Evolutionary conservation across 2,329 filamentous ascomycete species (phyloP).

Genomic region (Scleromitrula shiraiana): DNA sequence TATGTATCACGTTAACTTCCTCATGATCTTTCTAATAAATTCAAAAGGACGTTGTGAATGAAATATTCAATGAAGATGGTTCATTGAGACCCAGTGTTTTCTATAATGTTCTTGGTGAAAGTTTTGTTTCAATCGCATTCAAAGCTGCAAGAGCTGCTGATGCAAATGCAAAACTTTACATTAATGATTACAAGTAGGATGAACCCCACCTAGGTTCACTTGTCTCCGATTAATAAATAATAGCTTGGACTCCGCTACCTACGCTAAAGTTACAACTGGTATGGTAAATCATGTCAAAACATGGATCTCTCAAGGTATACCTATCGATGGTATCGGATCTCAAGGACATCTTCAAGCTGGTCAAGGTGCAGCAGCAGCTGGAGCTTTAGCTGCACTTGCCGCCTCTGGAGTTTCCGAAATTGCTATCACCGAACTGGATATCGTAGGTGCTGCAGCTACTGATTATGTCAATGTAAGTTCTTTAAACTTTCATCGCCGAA

Average conservation of each 20-base stretch:
- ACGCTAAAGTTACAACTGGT: conserved; percentile 50
- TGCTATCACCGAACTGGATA: conserved; percentile 54
- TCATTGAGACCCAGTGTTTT: conserved; percentile 40
- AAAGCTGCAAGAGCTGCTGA: conserved; percentile 58
- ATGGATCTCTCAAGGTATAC: conserved; percentile 53
- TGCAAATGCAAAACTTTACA: conserved; percentile 61
- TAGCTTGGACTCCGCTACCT: conserved; percentile 44
- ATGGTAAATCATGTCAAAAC: conserved; percentile 53
- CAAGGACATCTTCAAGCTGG: conserved; percentile 14
- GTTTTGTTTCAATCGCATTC: conserved; percentile 64
- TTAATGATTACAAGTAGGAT: conserved; percentile 58
- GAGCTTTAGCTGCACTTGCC: conserved; percentile 30
- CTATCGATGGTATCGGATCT: conserved; percentile 53
- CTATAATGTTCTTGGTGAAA: conserved; percentile 59
- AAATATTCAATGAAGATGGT: conserved; percentile 45
- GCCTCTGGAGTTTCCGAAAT: conserved; percentile 46
- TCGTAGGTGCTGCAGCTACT: conserved; percentile 30
- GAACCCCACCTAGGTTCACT: conserved; percentile 38
- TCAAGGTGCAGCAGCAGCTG: conserved; percentile 4
- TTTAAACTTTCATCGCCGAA: too few species aligned
- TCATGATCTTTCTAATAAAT: neutral
- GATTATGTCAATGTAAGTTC: conserved; percentile 15
- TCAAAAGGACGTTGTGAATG: conserved; percentile 49
- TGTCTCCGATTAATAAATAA: conserved; percentile 35
- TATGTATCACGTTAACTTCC: neutral